phyloP scores from a whole-genome alignment of 768 basidiomycete species.

The Psilocybe tampanensis region DNA sequence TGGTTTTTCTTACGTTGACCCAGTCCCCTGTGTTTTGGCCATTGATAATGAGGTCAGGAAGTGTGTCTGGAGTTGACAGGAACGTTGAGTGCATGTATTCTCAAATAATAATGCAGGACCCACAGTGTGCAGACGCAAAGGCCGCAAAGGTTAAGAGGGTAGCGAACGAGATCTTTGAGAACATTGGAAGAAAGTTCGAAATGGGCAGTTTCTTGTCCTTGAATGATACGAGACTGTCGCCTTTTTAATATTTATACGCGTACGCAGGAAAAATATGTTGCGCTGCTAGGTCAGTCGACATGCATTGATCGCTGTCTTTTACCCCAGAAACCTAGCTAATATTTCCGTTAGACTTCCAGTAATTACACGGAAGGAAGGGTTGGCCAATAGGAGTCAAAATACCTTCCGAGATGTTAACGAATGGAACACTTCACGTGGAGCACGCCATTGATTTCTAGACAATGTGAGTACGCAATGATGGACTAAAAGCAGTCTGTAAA shows the following conservation, averaged over 20 bases:
- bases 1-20: slow-evolving; percentile 46
- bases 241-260: not conserved
- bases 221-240: not conserved
- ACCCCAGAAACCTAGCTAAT: not conserved
- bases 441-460: no score
- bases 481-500: no score
- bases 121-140: not conserved
- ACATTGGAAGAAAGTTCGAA: not conserved
- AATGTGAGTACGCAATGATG: no score
- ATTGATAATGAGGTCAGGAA: slow-evolving; percentile 43
- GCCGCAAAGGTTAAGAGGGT: not conserved
- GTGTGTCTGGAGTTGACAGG: slow-evolving; percentile 36
- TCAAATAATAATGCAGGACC: not conserved
- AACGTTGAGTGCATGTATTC: no score
- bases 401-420: not conserved
- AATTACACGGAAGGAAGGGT: not conserved
- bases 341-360: not conserved
- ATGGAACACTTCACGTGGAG: not conserved
- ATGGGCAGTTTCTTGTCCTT: not conserved
- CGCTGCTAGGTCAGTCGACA: no score
- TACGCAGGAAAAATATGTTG: no score
- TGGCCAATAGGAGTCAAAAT: not conserved
- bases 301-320: no score
- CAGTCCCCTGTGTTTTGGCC: slow-evolving; percentile 42
- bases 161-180: not conserved